phyloP scores from a whole-genome alignment of 306 rosid genomes.

The Pyrus communis region DNA sequence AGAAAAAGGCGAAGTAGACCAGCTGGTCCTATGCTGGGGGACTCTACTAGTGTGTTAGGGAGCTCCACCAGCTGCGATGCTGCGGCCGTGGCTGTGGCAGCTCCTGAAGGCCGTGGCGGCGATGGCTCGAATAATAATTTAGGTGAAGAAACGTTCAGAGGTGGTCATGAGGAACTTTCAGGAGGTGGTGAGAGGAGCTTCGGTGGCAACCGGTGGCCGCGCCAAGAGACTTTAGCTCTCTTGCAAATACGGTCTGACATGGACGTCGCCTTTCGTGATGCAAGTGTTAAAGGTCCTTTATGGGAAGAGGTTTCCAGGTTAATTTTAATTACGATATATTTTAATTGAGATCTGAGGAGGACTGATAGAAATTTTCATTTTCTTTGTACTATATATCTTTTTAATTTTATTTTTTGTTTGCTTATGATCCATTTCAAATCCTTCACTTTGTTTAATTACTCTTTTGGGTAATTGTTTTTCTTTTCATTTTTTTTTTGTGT shows the following conservation, averaged over 20 bases:
- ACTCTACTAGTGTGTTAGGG: constrained; percentile 54
- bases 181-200: constrained; percentile 52
- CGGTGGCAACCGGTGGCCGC: constrained; percentile 93
- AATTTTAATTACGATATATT: background rate
- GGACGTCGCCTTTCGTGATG: constrained; percentile 81
- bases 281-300: constrained; percentile 88
- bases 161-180: constrained; percentile 17
- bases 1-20: background rate
- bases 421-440: background rate
- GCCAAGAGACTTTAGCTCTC: constrained; percentile 79
- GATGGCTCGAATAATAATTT: constrained; percentile 61
- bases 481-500: background rate
- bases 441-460: background rate
- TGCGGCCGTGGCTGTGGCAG: constrained; percentile 2
- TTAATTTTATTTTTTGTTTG: background rate
- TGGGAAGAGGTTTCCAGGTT: constrained; percentile 94
- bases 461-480: background rate
- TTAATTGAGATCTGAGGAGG: constrained; percentile 1
- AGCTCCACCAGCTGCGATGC: constrained; percentile 48
- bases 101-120: constrained; percentile 19
- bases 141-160: constrained; percentile 41
- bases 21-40: constrained; percentile 65
- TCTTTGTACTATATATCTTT: background rate
- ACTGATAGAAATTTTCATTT: background rate
- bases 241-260: constrained; percentile 88